Evolutionary conservation across 768 basidiomycete species (phyloP).

Genomic region (Tremella yokohamensis): DNA sequence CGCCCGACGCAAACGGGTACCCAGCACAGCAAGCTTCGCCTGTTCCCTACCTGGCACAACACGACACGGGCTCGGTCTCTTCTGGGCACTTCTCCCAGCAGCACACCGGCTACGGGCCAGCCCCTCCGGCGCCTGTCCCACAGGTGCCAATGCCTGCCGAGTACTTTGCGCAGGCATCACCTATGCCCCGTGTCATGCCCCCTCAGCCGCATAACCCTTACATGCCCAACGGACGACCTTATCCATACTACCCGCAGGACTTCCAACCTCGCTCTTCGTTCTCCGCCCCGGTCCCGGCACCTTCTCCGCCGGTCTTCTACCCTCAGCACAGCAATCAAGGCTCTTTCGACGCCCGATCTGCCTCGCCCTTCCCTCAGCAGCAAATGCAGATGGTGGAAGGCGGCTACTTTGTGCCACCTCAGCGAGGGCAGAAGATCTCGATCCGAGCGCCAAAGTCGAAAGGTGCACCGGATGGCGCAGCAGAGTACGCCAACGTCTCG

Average conservation of each 20-base stretch:
- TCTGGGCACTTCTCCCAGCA: slow-evolving; percentile 1
- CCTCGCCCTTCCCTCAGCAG: slow-evolving; percentile 12
- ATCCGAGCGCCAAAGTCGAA: slow-evolving; percentile 22
- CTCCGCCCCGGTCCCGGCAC: neutral
- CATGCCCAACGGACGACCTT: neutral
- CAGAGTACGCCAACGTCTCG: slow-evolving; percentile 3
- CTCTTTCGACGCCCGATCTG: slow-evolving; percentile 1
- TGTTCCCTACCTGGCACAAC: neutral
- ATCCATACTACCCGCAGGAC: slow-evolving; percentile 6
- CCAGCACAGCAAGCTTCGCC: slow-evolving; percentile 1
- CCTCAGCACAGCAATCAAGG: neutral
- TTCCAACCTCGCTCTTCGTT: slow-evolving; percentile 25
- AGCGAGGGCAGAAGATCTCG: slow-evolving; percentile 17
- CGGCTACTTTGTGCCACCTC: slow-evolving; percentile 32
- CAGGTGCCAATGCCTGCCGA: neutral
- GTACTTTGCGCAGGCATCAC: neutral
- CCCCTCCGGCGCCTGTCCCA: too few relatives aligned
- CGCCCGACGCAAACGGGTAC: neutral
- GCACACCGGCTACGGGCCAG: neutral
- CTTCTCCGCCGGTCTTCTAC: neutral
- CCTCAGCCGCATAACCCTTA: neutral
- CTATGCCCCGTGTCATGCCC: neutral
- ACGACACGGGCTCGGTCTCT: slow-evolving; percentile 1
- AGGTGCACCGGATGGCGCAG: neutral
- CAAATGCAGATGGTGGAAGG: slow-evolving; percentile 2